Conservation (phyloP, 2,329 filamentous ascomycete genomes). For the Penicillium fuscoglaucum region DNA sequence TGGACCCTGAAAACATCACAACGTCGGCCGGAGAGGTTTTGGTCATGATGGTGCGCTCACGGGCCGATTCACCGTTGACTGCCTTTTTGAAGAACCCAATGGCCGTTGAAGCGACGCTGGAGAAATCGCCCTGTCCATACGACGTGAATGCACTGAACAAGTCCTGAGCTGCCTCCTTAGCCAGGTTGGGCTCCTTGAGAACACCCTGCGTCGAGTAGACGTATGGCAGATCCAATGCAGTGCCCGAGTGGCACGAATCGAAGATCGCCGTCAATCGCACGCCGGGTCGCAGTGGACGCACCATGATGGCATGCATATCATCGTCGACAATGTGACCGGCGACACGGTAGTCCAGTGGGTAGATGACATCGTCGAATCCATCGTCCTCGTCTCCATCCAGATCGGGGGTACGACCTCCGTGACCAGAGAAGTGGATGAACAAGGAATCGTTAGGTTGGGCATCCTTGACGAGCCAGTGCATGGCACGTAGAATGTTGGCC, state of each 20-base stretch:
- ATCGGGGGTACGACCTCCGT: constrained; percentile 73
- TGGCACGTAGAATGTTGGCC: constrained; percentile 87
- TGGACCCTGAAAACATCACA: constrained; percentile 95
- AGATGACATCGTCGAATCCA: constrained; percentile 73
- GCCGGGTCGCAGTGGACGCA: constrained; percentile 75
- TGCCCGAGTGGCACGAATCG: constrained; percentile 68
- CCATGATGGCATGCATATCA: constrained; percentile 75
- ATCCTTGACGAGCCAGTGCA: constrained; percentile 98
- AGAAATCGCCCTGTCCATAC: constrained; percentile 80
- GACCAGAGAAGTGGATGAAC: constrained; percentile 94
- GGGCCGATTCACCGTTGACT: constrained; percentile 72
- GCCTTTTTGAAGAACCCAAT: constrained; percentile 86
- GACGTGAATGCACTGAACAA: constrained; percentile 66
- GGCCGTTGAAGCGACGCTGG: constrained; percentile 75
- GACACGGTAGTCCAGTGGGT: constrained; percentile 70
- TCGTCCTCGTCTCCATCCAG: constrained; percentile 75
- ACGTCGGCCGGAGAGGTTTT: constrained; percentile 95
- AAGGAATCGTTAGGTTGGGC: constrained; percentile 88
- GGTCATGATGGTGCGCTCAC: constrained; percentile 77
- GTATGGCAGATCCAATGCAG: constrained; percentile 66
- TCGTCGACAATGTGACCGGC: constrained; percentile 74
- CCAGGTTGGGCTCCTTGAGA: constrained; percentile 67
- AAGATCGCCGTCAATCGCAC: constrained; percentile 75
- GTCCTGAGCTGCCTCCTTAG: constrained; percentile 66
- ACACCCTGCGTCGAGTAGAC: constrained; percentile 66